Evolutionary conservation across 116 monocot genomes (phyloP).

Genomic region (Phalaenopsis hybrid): DNA sequence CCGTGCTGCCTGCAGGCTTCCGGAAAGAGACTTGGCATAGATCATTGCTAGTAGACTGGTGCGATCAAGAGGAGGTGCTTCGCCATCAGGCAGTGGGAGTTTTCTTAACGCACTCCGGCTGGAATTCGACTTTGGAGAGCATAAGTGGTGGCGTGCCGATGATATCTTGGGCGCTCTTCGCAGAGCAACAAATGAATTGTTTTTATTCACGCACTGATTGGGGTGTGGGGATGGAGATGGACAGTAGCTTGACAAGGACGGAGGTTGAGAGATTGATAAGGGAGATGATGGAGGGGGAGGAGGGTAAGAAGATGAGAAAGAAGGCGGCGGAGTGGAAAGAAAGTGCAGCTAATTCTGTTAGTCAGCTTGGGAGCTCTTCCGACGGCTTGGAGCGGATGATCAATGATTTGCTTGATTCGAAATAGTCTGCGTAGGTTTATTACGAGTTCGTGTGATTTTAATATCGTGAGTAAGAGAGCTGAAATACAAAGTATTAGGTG

Average conservation of each 20-base stretch:
- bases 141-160: slow-evolving; percentile 14
- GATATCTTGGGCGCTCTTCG: slow-evolving; percentile 48
- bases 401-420: too few species aligned
- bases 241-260: slow-evolving; percentile 20
- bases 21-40: not conserved
- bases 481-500: too few species aligned
- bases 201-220: slow-evolving; percentile 27
- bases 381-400: too few species aligned
- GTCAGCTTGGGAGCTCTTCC: too few species aligned
- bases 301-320: slow-evolving; percentile 23
- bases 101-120: not conserved
- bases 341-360: too few species aligned
- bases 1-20: not conserved
- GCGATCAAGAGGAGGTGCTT: not conserved
- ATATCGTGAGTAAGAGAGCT: too few species aligned
- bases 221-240: slow-evolving; percentile 45
- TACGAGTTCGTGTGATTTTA: too few species aligned
- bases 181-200: slow-evolving; percentile 54
- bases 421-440: too few species aligned
- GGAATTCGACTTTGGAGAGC: not conserved
- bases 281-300: slow-evolving; percentile 37
- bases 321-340: slow-evolving; percentile 17
- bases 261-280: slow-evolving; percentile 29
- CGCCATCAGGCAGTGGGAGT: not conserved
- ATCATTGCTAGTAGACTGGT: not conserved